A percentile compares a stretch with the other conserved stretches of the same genome.
These are phyloP conservation scores for Babesia divergens DNA, from an alignment of 169 alveolate genomes.

Conservation along the genomic window DNA sequence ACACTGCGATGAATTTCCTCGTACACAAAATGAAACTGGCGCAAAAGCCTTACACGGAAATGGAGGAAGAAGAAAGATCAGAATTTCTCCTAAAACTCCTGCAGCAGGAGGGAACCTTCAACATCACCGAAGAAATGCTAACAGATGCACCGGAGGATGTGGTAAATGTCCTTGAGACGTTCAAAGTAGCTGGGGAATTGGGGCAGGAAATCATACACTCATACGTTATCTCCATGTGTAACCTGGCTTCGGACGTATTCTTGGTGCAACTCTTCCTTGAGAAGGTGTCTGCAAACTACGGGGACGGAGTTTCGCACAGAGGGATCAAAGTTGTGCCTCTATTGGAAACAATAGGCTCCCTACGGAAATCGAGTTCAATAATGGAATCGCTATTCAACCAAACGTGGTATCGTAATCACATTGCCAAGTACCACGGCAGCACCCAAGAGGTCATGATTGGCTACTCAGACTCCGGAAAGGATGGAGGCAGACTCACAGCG, in stretches of 20 bases:
- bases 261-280: slow-evolving; percentile 69
- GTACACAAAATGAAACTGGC: slow-evolving; percentile 63
- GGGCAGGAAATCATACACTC: slow-evolving; percentile 79
- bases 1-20: slow-evolving; percentile 67
- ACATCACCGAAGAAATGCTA: slow-evolving; percentile 1
- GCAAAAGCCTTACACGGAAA: slow-evolving; percentile 56
- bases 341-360: slow-evolving; percentile 79
- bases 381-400: slow-evolving; percentile 71
- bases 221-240: slow-evolving; percentile 81
- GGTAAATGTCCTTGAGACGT: slow-evolving; percentile 67
- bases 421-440: slow-evolving; percentile 61
- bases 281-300: slow-evolving; percentile 8
- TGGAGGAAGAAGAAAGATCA: slow-evolving; percentile 67
- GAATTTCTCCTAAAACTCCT: slow-evolving; percentile 58
- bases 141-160: slow-evolving; percentile 52
- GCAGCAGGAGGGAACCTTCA: slow-evolving; percentile 49
- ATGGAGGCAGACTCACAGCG: slow-evolving; percentile 82
- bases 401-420: slow-evolving; percentile 74
- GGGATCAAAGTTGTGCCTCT: slow-evolving; percentile 77
- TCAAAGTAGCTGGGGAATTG: slow-evolving; percentile 71
- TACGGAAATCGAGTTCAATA: slow-evolving; percentile 70
- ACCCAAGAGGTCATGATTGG: slow-evolving; percentile 83
- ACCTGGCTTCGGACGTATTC: slow-evolving; percentile 76
- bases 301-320: slow-evolving; percentile 10
- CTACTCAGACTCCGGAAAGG: slow-evolving; percentile 84